phyloP scores from a whole-genome alignment of 2,329 filamentous ascomycete genomes.

The Claviceps fusiformis region DNA sequence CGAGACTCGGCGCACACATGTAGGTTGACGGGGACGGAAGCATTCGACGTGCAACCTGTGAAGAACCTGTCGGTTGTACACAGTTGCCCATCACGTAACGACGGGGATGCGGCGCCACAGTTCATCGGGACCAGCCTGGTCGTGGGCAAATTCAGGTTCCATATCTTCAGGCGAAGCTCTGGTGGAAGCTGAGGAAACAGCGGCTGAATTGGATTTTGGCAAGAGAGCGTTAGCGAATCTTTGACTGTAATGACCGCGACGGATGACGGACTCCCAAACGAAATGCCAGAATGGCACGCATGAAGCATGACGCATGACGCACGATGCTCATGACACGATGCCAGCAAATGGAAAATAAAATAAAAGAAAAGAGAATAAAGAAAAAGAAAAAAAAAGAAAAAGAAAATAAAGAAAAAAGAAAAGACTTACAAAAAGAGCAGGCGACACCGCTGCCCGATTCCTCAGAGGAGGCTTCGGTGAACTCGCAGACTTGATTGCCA shows the following conservation, averaged over 20 bases:
- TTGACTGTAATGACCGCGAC: neutral
- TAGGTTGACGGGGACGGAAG: slow-evolving; percentile 28
- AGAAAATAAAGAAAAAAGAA: too few species aligned
- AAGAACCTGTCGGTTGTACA: slow-evolving; percentile 9
- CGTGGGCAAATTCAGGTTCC: slow-evolving; percentile 29
- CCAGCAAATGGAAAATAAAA: too few species aligned
- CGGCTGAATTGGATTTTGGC: slow-evolving; percentile 18
- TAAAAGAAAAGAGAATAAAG: too few species aligned
- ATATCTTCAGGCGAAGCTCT: slow-evolving; percentile 34
- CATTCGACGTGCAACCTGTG: slow-evolving; percentile 27
- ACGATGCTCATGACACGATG: neutral
- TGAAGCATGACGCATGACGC: neutral
- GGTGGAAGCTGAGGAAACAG: slow-evolving; percentile 29
- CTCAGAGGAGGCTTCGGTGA: neutral
- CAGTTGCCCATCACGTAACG: slow-evolving; percentile 7
- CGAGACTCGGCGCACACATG: slow-evolving; percentile 34
- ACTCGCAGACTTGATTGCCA: neutral
- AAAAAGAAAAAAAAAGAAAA: too few species aligned
- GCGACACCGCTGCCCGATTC: neutral
- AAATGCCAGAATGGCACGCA: too few species aligned
- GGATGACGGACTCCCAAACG: neutral
- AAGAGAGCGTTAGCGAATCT: neutral
- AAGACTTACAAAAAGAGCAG: slow-evolving; percentile 7
- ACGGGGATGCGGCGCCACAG: slow-evolving; percentile 22
- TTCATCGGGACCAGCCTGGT: slow-evolving; percentile 30